Conservation (phyloP, 176 grass and related monocot species). For the barley (Hordeum vulgare) region DNA sequence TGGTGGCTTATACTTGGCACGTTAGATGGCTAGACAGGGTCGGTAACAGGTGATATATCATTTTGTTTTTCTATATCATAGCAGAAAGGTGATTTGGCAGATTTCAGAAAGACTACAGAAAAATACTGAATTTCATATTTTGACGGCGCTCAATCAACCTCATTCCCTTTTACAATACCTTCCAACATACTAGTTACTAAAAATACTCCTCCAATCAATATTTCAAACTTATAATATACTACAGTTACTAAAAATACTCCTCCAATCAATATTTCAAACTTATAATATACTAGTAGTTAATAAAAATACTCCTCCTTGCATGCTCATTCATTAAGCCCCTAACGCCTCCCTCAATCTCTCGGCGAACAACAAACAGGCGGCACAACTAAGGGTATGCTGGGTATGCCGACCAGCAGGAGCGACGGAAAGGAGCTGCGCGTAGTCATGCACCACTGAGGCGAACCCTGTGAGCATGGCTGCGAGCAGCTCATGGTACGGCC, state of each 20-base stretch:
- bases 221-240: constrained; percentile 18
- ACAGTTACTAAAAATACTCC: not conserved
- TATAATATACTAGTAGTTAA: constrained; percentile 1
- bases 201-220: not conserved
- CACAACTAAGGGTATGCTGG: not conserved
- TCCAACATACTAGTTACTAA: not conserved
- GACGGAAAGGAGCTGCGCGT: not conserved
- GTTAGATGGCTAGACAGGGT: not conserved
- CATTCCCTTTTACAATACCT: not conserved
- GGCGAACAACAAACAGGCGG: not conserved
- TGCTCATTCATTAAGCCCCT: too few relatives aligned
- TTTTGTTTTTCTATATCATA: not conserved
- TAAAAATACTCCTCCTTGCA: not conserved
- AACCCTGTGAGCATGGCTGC: not conserved
- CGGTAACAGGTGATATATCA: not conserved
- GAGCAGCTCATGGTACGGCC: not conserved
- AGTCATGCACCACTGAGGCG: not conserved
- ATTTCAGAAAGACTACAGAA: not conserved
- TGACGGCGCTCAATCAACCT: not conserved
- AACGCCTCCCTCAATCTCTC: not conserved
- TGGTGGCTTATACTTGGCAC: not conserved
- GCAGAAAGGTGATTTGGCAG: not conserved
- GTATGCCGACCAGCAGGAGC: not conserved
- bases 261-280: constrained; percentile 13
- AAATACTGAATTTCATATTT: not conserved